Percentiles rank a stretch among this genome's conserved stretches.
Evolutionary conservation across 129 eudicot genomes (phyloP).

Genomic region (Heracleum sosnowskyi): DNA sequence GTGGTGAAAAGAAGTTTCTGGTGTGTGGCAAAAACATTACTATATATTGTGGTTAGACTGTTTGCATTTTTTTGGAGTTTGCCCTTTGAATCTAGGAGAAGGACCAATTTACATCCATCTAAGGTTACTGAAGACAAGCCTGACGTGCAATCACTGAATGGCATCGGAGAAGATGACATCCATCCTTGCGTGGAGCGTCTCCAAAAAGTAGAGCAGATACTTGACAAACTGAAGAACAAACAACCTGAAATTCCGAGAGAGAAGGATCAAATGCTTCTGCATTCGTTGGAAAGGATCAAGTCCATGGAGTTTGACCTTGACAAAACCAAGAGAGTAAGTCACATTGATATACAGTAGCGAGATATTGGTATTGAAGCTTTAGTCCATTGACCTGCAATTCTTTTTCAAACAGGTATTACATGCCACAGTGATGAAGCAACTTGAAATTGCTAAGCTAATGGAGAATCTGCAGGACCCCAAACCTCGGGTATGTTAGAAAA

Average conservation of each 20-base stretch:
- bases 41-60: slow-evolving; percentile 31
- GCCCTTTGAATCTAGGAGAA: slow-evolving; percentile 40
- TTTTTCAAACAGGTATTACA: slow-evolving; percentile 44
- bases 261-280: slow-evolving; percentile 67
- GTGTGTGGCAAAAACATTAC: slow-evolving; percentile 37
- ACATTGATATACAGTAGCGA: background rate
- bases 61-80: slow-evolving; percentile 25
- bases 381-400: background rate
- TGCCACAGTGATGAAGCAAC: slow-evolving; percentile 61
- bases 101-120: slow-evolving; percentile 36
- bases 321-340: slow-evolving; percentile 63
- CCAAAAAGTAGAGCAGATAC: slow-evolving; percentile 47
- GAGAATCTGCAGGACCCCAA: slow-evolving; percentile 49
- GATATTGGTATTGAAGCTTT: background rate
- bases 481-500: slow-evolving; percentile 40
- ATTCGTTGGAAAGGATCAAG: slow-evolving; percentile 71
- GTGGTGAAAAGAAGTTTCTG: slow-evolving; percentile 45
- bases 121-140: slow-evolving; percentile 25
- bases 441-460: slow-evolving; percentile 47
- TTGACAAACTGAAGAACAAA: slow-evolving; percentile 56
- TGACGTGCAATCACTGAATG: slow-evolving; percentile 21
- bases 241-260: slow-evolving; percentile 60
- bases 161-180: slow-evolving; percentile 23
- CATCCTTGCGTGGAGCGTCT: slow-evolving; percentile 69
- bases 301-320: slow-evolving; percentile 77